Percentiles rank a stretch among this genome's conserved stretches.
These are phyloP conservation scores for Phellopilus nigrolimitatus DNA, from an alignment of 1,284 basidiomycete species.

Conservation along the genomic window DNA sequence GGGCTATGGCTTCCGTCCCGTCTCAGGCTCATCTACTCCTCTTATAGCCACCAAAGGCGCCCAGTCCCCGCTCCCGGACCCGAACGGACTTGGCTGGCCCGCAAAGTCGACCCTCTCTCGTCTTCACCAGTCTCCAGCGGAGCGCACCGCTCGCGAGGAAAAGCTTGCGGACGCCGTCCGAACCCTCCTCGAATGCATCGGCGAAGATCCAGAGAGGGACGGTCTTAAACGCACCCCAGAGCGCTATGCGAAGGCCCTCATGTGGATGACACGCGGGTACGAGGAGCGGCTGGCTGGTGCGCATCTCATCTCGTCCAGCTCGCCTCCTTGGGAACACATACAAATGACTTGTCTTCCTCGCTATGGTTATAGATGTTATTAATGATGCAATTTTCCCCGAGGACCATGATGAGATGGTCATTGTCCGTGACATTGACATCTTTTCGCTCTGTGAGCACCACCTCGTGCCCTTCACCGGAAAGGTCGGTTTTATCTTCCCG, in stretches of 20 bases:
- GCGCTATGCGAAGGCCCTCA: conserved; percentile 92
- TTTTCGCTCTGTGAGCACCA: conserved; percentile 99
- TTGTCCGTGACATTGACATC: conserved; percentile 96
- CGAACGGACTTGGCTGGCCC: conserved; percentile 91
- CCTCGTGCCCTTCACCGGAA: conserved; percentile 97
- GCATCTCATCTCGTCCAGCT: conserved; percentile 18
- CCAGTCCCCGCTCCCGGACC: conserved; percentile 61
- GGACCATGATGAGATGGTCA: conserved; percentile 99
- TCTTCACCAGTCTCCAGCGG: conserved; percentile 72
- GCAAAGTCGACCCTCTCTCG: conserved; percentile 89
- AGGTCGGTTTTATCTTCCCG: conserved; percentile 49
- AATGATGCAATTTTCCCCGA: conserved; percentile 99
- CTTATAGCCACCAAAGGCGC: conserved; percentile 24
- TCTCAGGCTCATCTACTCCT: conserved; percentile 67
- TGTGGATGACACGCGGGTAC: conserved; percentile 99
- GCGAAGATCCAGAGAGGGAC: conserved; percentile 95
- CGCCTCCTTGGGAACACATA: neutral
- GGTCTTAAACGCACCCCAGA: conserved; percentile 91
- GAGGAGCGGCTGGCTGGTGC: conserved; percentile 88
- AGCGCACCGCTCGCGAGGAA: conserved; percentile 68
- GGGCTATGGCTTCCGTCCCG: conserved; percentile 75
- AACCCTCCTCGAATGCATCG: conserved; percentile 94
- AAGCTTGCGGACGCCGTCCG: conserved; percentile 84
- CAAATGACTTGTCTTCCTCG: neutral
- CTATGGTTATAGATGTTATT: conserved; percentile 73